phyloP scores from a whole-genome alignment of 73 alveolate genomes.

The Paramecium bursaria region DNA sequence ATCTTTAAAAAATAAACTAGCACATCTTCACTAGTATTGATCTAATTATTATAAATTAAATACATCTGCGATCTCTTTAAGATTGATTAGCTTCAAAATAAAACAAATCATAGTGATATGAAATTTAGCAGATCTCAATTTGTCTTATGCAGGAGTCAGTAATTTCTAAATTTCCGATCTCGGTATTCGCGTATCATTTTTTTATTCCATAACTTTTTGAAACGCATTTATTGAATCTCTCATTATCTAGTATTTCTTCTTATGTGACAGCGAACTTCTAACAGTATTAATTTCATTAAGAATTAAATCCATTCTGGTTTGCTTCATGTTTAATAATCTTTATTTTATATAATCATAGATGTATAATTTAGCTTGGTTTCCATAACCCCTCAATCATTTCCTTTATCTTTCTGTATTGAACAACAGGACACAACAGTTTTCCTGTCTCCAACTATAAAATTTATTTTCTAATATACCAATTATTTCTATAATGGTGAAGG shows the following conservation, averaged over 20 bases:
- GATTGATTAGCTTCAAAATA: slow-evolving; percentile 31
- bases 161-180: slow-evolving; percentile 36
- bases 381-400: neutral
- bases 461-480: too few species aligned
- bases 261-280: slow-evolving; percentile 22
- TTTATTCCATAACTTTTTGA: slow-evolving; percentile 30
- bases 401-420: too few species aligned
- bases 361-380: neutral
- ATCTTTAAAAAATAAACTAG: slow-evolving; percentile 24
- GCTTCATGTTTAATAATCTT: neutral
- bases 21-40: slow-evolving; percentile 37
- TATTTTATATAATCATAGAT: too few species aligned
- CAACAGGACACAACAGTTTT: neutral
- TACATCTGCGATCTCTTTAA: slow-evolving; percentile 53
- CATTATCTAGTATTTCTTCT: slow-evolving; percentile 38
- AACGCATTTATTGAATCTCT: slow-evolving; percentile 29
- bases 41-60: neutral
- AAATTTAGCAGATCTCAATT: slow-evolving; percentile 49
- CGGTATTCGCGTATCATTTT: slow-evolving; percentile 16
- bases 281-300: slow-evolving; percentile 44
- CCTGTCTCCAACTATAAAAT: too few species aligned
- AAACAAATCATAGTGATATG: slow-evolving; percentile 34
- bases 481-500: too few species aligned
- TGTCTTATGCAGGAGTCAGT: slow-evolving; percentile 24
- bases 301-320: slow-evolving; percentile 42